Conservation (phyloP, 768 basidiomycete genomes). For the Auricularia auricula-judae region DNA sequence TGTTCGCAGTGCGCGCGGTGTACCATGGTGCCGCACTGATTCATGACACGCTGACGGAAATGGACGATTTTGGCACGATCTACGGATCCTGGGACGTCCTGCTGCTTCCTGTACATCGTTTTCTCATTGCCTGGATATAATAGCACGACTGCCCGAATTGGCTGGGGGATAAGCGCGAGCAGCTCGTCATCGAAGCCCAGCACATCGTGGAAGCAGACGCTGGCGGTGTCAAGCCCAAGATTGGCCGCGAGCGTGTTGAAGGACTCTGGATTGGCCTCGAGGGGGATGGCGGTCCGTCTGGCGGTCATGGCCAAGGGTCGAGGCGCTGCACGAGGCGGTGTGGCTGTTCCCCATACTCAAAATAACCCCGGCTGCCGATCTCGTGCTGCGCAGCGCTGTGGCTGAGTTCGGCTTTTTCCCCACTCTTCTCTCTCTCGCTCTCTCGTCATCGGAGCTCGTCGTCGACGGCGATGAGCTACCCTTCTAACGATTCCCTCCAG, state of each 20-base stretch:
- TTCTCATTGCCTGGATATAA: background rate
- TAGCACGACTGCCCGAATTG: background rate
- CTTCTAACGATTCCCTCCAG: background rate
- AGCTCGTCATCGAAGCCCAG: constrained; percentile 6
- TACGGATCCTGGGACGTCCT: background rate
- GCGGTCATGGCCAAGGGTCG: background rate
- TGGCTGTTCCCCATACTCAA: too few species aligned
- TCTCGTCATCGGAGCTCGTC: background rate
- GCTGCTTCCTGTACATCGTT: constrained; percentile 1
- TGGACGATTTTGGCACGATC: background rate
- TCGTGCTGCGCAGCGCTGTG: background rate
- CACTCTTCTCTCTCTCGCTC: background rate
- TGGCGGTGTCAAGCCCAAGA: background rate
- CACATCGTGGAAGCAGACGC: constrained; percentile 1
- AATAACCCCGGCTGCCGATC: background rate
- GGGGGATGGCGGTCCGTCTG: background rate
- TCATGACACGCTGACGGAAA: background rate
- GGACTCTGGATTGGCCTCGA: constrained; percentile 1
- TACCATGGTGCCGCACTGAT: constrained; percentile 4
- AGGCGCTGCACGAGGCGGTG: background rate
- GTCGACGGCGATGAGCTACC: background rate
- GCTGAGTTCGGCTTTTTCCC: background rate
- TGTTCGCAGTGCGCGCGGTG: background rate
- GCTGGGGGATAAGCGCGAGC: constrained; percentile 3
- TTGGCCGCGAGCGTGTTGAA: constrained; percentile 1